Base-by-base conservation (phyloP, 2,329 filamentous ascomycete genomes). In the Eurotiales sp. region DNA sequence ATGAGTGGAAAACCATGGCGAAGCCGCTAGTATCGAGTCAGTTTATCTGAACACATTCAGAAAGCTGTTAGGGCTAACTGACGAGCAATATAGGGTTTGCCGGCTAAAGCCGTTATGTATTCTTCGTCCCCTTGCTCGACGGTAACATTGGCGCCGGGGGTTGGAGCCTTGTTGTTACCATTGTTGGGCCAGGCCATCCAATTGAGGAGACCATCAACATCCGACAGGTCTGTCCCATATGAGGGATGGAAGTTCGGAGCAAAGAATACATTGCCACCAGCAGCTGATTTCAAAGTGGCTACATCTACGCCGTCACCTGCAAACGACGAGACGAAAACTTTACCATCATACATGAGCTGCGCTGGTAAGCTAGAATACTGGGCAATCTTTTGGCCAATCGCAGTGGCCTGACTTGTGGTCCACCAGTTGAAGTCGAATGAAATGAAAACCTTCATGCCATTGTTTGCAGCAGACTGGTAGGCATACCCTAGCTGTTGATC, bases 371-470 rank as follows among this genome's bases (percentile, higher is more conserved):
- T 61, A 2, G 66, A 72, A 52, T 78, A 81, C 52, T 74, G 63
- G 11, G 69, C 70, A 50, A 80, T 69, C 58, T 75, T 76, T 40
- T 65, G 59, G 1, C 75, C 77, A 15, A 77, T 71, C 11, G 63
- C 65, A 7, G 61, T 63, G 1, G 70, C 69, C 37, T 76, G 62
- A 10, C 59, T 53, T 6, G 60, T 58, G 25, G 60, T 53, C 64
- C 70, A 77, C 72, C 74, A 74, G 65, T 78, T 78, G 61, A 79
- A 80, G 64, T 81, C 79, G 55, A 81, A 82, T 1, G 78, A 81
- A 55, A 82, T 73, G 50, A 81, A 80, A 12, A 80, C 75, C 50
- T 79, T 78, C 70, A 81, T 77, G 42, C 65, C 64, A 52, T 68
- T 65, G 7, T 65, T 66, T 8, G 71, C 68, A 3, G 77, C 76